Base-by-base conservation (phyloP, 768 basidiomycete species). In the Tephrocybe sp. region DNA sequence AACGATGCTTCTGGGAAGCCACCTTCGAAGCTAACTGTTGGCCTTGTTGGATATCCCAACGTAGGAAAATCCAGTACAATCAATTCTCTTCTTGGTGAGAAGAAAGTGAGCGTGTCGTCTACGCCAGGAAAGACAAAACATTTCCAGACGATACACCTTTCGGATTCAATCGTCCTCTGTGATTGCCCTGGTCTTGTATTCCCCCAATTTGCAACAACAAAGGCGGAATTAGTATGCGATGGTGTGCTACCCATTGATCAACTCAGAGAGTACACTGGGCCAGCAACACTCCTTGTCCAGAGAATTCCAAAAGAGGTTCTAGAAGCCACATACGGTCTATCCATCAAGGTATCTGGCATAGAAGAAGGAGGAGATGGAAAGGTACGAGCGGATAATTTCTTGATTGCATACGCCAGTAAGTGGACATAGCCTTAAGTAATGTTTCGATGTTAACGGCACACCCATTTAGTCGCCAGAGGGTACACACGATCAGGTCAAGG, bases 91-190 rank as follows among this genome's bases (percentile, higher is more conserved):
- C 77, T 99, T 4, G 97, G 96, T 32, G 89, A 93, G 66, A 96
- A 97, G 74, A 93, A 91, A 78, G 97, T 99, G 56, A 97, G 93
- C 64, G 97, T 99, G 23, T 98, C 96, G 3, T 86, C 96, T 0
- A 99, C 97, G 0, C 97, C 97, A 0, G 97, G 97, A 56, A 91
- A 98, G 73, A 99, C 97, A 12, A 99, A 99, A 65, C 96, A 99
- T 69, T 98, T 98, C 72, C 97, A 99, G 69, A 98, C 97, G 0
- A 94, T 98, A 60, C 84, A 93, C 62, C 79, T 99, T n/a, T 94
- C 93, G 10, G 82, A 88, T 15, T 75, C 83, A 2, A 87, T 98
- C 36, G 75, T 87, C 40, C 81, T 99, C 17, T 98, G 95, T 59
- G 97, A 99, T 71, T 99, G 97, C 72, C 97, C 97, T 15, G 97